Evolutionary conservation across 2,329 filamentous ascomycete genomes (phyloP).

Genomic region (Seiridium cupressi): DNA sequence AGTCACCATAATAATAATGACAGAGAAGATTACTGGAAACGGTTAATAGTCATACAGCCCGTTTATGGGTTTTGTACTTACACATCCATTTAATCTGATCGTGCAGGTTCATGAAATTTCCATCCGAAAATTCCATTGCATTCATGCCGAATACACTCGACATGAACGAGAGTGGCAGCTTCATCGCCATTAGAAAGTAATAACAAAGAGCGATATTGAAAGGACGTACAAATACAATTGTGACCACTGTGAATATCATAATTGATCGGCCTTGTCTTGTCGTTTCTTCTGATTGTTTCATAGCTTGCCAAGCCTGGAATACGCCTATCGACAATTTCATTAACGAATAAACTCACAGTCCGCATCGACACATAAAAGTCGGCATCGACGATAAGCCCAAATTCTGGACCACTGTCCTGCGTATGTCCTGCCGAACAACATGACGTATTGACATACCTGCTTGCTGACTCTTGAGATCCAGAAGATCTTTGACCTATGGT

Average conservation of each 20-base stretch:
- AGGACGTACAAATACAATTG: slow-evolving; percentile 41
- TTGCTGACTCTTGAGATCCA: slow-evolving; percentile 44
- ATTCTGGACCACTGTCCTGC: too few species aligned
- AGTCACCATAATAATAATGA: slow-evolving; percentile 20
- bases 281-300: slow-evolving; percentile 36
- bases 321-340: slow-evolving; percentile 24
- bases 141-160: slow-evolving; percentile 39
- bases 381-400: too few species aligned
- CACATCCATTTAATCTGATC: slow-evolving; percentile 20
- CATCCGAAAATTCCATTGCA: slow-evolving; percentile 16
- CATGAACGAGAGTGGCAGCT: slow-evolving; percentile 37
- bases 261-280: slow-evolving; percentile 40
- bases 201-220: too few species aligned
- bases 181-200: neutral
- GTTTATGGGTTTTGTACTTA: slow-evolving; percentile 13
- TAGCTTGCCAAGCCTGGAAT: slow-evolving; percentile 39
- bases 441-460: slow-evolving; percentile 15
- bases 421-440: too few species aligned
- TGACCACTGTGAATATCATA: slow-evolving; percentile 45
- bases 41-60: neutral
- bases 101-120: slow-evolving; percentile 11
- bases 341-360: neutral
- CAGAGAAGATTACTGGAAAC: slow-evolving; percentile 22
- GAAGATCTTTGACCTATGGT: slow-evolving; percentile 34
- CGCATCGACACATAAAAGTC: neutral